Evolutionary conservation across 768 basidiomycete genomes (phyloP), one percentile per base, ranked within the genome.

Genomic region (Mycena kentingensis): DNA sequence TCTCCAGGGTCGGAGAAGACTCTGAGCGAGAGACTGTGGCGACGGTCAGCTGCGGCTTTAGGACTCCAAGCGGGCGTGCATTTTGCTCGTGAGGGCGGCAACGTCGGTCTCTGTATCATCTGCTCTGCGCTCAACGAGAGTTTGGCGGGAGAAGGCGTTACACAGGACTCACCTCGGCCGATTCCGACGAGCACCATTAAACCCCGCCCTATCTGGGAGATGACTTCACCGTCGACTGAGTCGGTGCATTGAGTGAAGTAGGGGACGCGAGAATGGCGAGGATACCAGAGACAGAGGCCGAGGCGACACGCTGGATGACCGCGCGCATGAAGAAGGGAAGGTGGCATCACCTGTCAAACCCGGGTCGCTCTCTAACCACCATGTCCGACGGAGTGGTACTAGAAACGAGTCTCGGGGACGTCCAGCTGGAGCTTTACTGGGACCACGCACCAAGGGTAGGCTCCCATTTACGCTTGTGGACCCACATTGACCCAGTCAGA

Each of bases 141-240:
- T 10, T 38, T 52, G 49, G 56, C 22, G 27, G 55, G 27, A 32
- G 27, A 35, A 28, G 26, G 29, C 49, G 41, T 46, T 22, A 13
- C 27, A 18, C 11, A 25, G 50, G 35, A 55, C 76, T 60, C 74
- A 89, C 90, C 90, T 72, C 76, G 75, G 36, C 89, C 90, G 58
- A 98, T 90, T 24, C 95, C 95, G 28, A 98, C 83, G 15, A 98
- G 81, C 18, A 95, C 89, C 81, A 98, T 87, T 26, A 98, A 73
- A 2, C 95, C 95, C 58, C 79, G 77, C 16, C 87, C 85, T 54
- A 98, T 96, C 31, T 80, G 79, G 3, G 93, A 93, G 55, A 98
- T 83, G 27, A 84, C 76, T 62, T 88, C 76, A 39, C 78, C 81
- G 58, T 95, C 85, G 49, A 97, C 94, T 96, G 69, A 10, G 32